Base-by-base conservation (phyloP, 2,329 filamentous ascomycete species). In the Ascochyta clinopodiicola region DNA sequence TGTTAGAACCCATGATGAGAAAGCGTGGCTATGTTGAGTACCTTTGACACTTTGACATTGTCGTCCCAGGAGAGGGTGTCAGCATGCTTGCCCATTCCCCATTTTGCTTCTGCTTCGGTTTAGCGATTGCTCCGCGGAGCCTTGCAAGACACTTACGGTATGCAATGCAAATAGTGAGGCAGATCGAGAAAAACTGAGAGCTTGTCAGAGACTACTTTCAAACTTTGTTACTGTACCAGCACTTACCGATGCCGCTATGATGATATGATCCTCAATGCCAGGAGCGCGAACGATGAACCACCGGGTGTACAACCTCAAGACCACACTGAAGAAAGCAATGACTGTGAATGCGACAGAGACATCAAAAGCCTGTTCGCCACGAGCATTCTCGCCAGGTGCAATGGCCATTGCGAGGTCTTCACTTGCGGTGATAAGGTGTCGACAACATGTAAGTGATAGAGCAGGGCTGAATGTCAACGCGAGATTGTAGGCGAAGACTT, bases 31-130 rank as follows among this genome's bases (percentile, higher is more conserved):
- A 37, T n/a, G 12, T 19, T 17, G 19, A 17, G 22, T 60, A 72
- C 71, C 59, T 69, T 69, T 7, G 70, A 39, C 7, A 67, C 63
- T 25, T 65, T 64, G 27, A 48, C 25, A 31, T 67, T 61, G 2
- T 68, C 62, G 0, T 51, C 42, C 15, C 25, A 39, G 12, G 55
- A 15, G 2, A 73, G 47, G 6, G 61, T 57, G 6, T 43, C 10
- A 5, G 63, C 47, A 44, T 71, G 70, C 17, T 55, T 53, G 9
- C 71, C 71, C 69, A 74, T 70, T 29, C 71, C 71, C 57, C 61
- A 64, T 44, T 63, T 43, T n/a, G 66, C 67, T 38, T 74, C 70
- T 73, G 17, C 1, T 44, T 15, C 1, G 8, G 6, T 48, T 72
- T 27, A 68, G 64, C 9, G 6, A 27, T 15, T 24, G 10, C n/a